Evolutionary conservation across 331 rosid genomes (phyloP), one percentile per base, ranked within the genome.

Genomic region (Ulmus americana): DNA sequence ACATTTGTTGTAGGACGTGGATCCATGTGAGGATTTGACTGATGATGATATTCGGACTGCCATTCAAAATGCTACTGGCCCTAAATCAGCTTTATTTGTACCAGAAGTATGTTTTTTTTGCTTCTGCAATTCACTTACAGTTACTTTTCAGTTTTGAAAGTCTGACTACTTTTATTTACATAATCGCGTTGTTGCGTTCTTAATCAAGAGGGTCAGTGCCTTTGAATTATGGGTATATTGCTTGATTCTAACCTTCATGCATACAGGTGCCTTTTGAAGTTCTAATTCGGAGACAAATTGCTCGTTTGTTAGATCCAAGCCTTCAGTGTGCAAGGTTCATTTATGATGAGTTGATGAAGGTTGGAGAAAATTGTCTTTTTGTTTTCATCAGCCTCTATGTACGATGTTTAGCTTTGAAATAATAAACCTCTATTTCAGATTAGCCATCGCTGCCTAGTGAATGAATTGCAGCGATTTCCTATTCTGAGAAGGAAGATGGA

Each of bases 321-420:
- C 91, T 90, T 79, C 97, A 94, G 63, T 94, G 99, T 51, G 97
- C 99, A 38, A 83, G 96, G 84, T 90, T 94, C 82, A 94, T 90
- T 80, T 94, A 87, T 52, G 97, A 89, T 3, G 99, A 94, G 76
- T 81, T 94, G 67, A 70, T 87, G 63, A 90, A 87, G 96, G 99
- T 90, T 67, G 58, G 73, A 45, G 66, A 38, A 47, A 55, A n/a
- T 45, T 56, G 70, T 66, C 6, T 11, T 47, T 18, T 44, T 5
- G 16, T 39, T 63, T 40, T 47, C 13, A 2, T 22, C 44, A 46
- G 8, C 7, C 22, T 28, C 52, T 10, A 22, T 13, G 0, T 7
- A 15, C 14, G 1, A 9, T 35, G 22, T 43, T 52, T 8, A 2
- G 22, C 70, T 63, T 74, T 11, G 28, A 68, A 61, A 57, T 68